Evolutionary conservation across 495 filamentous ascomycete genomes (phyloP), one percentile per base, ranked within the genome.

Genomic region (Daldinia grandis): DNA sequence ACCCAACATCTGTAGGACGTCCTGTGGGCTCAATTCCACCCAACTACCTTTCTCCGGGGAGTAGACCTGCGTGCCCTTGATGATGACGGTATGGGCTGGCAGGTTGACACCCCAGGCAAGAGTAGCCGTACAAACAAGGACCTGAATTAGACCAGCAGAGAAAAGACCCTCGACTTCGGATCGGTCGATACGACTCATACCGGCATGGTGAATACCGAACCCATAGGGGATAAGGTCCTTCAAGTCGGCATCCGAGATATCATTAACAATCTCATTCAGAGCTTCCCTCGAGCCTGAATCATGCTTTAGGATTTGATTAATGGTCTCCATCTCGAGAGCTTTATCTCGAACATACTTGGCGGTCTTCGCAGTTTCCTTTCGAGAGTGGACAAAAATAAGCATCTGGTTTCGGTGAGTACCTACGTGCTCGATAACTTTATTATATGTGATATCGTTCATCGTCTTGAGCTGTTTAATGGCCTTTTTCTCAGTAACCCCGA

Each of bases 391-490:
- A 72, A 99, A 99, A 55, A 99, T 95, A 47, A 99, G 88, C 93
- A 99, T 97, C 80, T 99, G 95, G 73, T 97, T 94, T 62, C 90
- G 87, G 65, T 95, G 90, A 57, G 89, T 87, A 1, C 94, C 95
- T 25, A 98, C 95, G 74, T 99, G 95, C 78, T 99, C 95, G 66
- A 99, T 87, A 19, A 98, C 94, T 77, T 99, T 99, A 50, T 89
- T 96, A 78, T 99, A 98, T 56, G 93, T 97, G 38, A 99, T 93
- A 73, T 99, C 95, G 68, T 99, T 99, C 95, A 99, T 99, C 0
- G 91, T 96, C 86, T 98, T 97, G 54, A 99, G 84, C 80, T 99
- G 95, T 81, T 98, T 99, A 82, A 98, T 99, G 17, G 95, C 92
- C 74, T 99, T 99, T 81, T 94, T 96, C 66, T 99, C 95, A 0